Evolutionary conservation across 2,329 filamentous ascomycete genomes (phyloP), one percentile per base, ranked within the genome.

Genomic region (Neopestalotiopsis sp.): DNA sequence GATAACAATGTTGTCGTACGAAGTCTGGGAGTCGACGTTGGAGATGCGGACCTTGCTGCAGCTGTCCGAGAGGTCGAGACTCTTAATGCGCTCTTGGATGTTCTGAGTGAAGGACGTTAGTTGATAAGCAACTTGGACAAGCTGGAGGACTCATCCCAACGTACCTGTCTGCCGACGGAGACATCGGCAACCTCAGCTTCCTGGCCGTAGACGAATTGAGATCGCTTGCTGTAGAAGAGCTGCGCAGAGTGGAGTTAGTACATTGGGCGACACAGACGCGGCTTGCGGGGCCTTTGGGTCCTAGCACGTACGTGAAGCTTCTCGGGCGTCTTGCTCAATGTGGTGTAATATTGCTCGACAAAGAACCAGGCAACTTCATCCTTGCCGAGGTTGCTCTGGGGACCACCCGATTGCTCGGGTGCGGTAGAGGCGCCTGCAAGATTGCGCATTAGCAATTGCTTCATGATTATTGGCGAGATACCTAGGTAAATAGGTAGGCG

Each of bases 291-390:
- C 24, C 24, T 28, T 28, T 28, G 24, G 24, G n/a, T 24, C 12
- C 40, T 17, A 32, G 40, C 56, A 83, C 89, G 77, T 83, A 91
- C 89, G 79, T 94, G 95, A 76, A 99, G 92, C 84, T 96, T 97
- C 79, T 97, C 94, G 28, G 96, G 95, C 74, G 86, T 93, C 83
- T 95, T 95, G 90, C 95, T 98, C 78, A 99, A 85, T 71, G 94
- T 99, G 75, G 94, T 98, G 85, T 99, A 99, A 87, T 98, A 99
- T 83, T 97, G 94, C 88, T 98, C 95, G 69, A 99, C 96, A 76
- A 99, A 99, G 85, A 95, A 98, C 96, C 96, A 99, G 82, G 94
- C 96, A 74, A 99, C 94, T 85, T 98, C 94, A 81, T 97, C 94
- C 86, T 97, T 98, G 76, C 87, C 85, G 56, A 90, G 83, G 75